Conservation (phyloP, 2,329 filamentous ascomycete species). For the Colletotrichum karsti region DNA sequence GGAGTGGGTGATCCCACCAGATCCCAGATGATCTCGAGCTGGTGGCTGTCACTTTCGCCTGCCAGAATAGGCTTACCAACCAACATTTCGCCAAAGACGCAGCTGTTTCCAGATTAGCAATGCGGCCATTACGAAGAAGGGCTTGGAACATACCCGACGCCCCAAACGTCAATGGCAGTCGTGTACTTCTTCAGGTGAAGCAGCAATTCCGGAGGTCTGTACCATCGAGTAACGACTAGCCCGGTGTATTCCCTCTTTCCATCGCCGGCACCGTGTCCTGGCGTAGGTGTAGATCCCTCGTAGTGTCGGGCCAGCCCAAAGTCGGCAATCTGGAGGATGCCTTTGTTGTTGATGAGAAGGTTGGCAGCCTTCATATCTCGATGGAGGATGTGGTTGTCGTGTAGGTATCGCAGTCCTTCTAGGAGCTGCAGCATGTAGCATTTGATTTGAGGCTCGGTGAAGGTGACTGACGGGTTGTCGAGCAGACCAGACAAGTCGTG, state of each 20-base stretch:
- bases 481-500: slow-evolving; percentile 97
- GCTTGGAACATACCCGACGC: slow-evolving; percentile 76
- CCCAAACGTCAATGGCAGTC: slow-evolving; percentile 98
- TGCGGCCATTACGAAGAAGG: background rate
- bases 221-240: slow-evolving; percentile 97
- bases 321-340: slow-evolving; percentile 95
- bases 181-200: slow-evolving; percentile 91
- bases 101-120: slow-evolving; percentile 59
- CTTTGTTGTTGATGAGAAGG: slow-evolving; percentile 92
- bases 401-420: slow-evolving; percentile 88
- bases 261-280: slow-evolving; percentile 83
- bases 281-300: slow-evolving; percentile 80
- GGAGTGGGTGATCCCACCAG: slow-evolving; percentile 91
- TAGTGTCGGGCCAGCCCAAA: slow-evolving; percentile 95
- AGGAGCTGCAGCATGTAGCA: slow-evolving; percentile 96
- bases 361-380: slow-evolving; percentile 99
- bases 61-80: slow-evolving; percentile 91
- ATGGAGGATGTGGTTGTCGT: slow-evolving; percentile 89
- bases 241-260: slow-evolving; percentile 92
- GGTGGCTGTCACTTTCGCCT: slow-evolving; percentile 87
- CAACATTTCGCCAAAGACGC: slow-evolving; percentile 98
- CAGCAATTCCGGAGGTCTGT: slow-evolving; percentile 91
- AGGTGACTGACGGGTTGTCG: slow-evolving; percentile 90
- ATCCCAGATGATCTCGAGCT: slow-evolving; percentile 93
- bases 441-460: slow-evolving; percentile 92